phyloP scores from a whole-genome alignment of 768 basidiomycete genomes.

The Suillus fuscotomentosus region DNA sequence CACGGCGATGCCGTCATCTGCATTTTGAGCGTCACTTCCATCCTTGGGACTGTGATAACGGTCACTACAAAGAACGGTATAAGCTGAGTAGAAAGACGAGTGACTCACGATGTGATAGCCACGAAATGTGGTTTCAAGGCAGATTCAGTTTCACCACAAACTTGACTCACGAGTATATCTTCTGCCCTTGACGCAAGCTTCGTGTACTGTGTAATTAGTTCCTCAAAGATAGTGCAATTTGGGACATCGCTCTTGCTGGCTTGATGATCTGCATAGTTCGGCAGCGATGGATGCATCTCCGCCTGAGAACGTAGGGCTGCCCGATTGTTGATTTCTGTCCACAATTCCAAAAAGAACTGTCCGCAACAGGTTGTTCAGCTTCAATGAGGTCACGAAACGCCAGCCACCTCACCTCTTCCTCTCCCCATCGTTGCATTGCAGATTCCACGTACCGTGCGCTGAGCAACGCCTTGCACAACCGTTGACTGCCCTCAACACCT shows the following conservation, averaged over 20 bases:
- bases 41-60: neutral
- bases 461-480: constrained; percentile 82
- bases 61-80: neutral
- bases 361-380: constrained; percentile 1
- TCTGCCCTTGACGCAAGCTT: constrained; percentile 69
- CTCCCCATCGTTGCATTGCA: constrained; percentile 81
- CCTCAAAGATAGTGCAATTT: constrained; percentile 77
- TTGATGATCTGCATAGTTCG: constrained; percentile 34
- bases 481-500: constrained; percentile 80
- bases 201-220: constrained; percentile 63
- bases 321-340: constrained; percentile 71
- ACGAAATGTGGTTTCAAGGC: constrained; percentile 72
- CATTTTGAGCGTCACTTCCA: neutral
- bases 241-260: constrained; percentile 32
- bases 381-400: neutral
- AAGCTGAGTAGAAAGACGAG: neutral
- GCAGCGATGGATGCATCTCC: constrained; percentile 48
- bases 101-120: constrained; percentile 43
- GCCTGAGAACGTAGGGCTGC: constrained; percentile 56
- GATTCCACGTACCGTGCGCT: constrained; percentile 73
- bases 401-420: constrained; percentile 73
- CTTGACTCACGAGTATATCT: constrained; percentile 82
- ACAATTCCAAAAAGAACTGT: constrained; percentile 92
- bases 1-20: constrained; percentile 45
- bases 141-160: constrained; percentile 78